Evolutionary conservation across 1,284 basidiomycete genomes (phyloP).

Genomic region (Malassezia japonica): DNA sequence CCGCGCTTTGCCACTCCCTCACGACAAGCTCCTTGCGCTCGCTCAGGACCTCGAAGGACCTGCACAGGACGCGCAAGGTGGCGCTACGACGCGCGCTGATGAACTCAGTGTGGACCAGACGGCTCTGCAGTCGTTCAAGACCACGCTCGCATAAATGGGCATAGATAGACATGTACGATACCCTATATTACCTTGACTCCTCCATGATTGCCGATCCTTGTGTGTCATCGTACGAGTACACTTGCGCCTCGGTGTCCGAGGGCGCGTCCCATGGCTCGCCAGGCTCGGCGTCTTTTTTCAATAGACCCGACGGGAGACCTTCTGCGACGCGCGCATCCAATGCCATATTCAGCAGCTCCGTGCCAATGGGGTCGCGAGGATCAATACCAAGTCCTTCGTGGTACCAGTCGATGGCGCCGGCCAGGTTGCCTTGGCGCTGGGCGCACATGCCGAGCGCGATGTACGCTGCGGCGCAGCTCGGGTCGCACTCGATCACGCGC

Average conservation of each 20-base stretch:
- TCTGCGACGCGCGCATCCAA: conserved; percentile 13
- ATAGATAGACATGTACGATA: not conserved
- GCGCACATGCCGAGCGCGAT: conserved; percentile 35
- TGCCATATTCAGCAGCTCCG: conserved; percentile 12
- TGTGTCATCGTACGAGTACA: not conserved
- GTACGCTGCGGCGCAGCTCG: conserved; percentile 29
- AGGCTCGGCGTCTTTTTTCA: not conserved
- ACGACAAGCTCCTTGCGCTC: not conserved
- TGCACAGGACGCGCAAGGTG: not conserved
- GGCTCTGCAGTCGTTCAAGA: not conserved
- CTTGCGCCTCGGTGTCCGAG: not conserved
- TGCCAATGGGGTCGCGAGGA: conserved; percentile 15
- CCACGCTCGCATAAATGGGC: not conserved
- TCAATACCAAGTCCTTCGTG: conserved; percentile 23
- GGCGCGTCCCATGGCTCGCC: not conserved
- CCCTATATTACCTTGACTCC: not conserved
- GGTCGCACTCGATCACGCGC: conserved; percentile 32
- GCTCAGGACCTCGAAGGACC: not conserved
- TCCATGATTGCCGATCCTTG: not conserved
- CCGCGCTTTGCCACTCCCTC: conserved; percentile 1
- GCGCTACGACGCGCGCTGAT: not conserved
- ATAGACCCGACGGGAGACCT: conserved; percentile 4
- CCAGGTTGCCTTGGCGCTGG: conserved; percentile 29
- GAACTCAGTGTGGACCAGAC: conserved; percentile 3
- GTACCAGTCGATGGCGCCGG: conserved; percentile 35